phyloP scores from a whole-genome alignment of 2,329 filamentous ascomycete genomes.

The Fusarium globosum region DNA sequence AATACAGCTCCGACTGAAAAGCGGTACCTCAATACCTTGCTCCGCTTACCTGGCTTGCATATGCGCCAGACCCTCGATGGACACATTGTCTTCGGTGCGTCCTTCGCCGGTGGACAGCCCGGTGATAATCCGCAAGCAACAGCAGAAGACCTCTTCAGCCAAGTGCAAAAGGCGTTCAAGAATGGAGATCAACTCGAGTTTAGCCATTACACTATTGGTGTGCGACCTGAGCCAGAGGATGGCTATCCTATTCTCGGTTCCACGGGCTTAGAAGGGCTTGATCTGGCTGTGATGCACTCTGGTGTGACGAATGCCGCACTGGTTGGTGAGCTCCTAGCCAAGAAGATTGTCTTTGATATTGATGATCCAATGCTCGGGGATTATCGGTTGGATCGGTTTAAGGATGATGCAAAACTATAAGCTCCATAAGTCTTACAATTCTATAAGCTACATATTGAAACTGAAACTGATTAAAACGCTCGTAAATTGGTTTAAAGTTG shows the following conservation, averaged over 20 bases:
- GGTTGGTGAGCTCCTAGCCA: not conserved
- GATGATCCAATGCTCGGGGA: not conserved
- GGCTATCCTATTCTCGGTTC: not conserved
- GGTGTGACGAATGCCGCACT: not conserved
- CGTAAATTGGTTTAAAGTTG: accelerated
- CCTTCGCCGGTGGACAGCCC: not conserved
- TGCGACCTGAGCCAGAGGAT: not conserved
- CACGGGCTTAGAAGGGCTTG: not conserved
- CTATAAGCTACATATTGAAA: not conserved
- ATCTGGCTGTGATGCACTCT: not conserved
- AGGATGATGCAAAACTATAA: not conserved
- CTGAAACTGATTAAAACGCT: accelerated
- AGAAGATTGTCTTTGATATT: not conserved
- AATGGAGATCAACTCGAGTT: not conserved
- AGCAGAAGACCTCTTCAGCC: not conserved
- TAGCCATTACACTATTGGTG: not conserved
- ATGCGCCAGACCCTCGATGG: not conserved
- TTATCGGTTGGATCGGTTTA: not conserved
- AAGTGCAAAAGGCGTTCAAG: not conserved
- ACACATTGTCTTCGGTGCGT: not conserved
- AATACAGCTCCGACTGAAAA: not conserved
- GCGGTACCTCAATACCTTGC: not conserved
- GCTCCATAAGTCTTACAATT: not conserved
- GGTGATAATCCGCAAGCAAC: not conserved
- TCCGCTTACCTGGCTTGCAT: not conserved